Conservation (phyloP, 192 early-diverging fungal genomes). For the Rhizophagus clarus region DNA sequence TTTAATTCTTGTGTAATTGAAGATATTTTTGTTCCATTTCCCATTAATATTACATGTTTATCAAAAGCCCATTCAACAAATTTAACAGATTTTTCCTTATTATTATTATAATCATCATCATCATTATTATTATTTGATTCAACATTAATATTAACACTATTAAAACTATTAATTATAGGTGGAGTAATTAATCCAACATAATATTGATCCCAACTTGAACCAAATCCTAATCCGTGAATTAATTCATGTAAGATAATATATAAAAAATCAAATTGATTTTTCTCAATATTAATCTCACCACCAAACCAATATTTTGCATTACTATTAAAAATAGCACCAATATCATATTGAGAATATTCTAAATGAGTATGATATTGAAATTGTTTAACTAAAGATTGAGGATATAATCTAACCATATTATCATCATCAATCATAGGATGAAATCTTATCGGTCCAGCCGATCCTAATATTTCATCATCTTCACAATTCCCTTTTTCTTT, state of each 20-base stretch:
- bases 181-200: neutral
- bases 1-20: neutral
- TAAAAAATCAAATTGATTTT: conserved; percentile 40
- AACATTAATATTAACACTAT: too few relatives aligned
- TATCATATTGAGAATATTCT: conserved; percentile 37
- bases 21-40: neutral
- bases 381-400: conserved; percentile 46
- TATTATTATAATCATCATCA: too few relatives aligned
- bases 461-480: conserved; percentile 14
- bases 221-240: conserved; percentile 46
- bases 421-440: conserved; percentile 40
- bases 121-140: too few relatives aligned
- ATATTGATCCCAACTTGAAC: conserved; percentile 36
- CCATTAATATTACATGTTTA: conserved; percentile 1
- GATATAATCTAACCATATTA: conserved; percentile 40
- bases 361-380: conserved; percentile 31
- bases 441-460: conserved; percentile 37
- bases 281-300: conserved; percentile 8
- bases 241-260: conserved; percentile 40
- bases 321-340: conserved; percentile 41
- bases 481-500: neutral
- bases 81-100: neutral
- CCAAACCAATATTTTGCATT: conserved; percentile 38
- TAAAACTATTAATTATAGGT: too few relatives aligned
- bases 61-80: conserved; percentile 27